Conservation (phyloP, 2,329 filamentous ascomycete species). For the Aspergillus ustus region DNA sequence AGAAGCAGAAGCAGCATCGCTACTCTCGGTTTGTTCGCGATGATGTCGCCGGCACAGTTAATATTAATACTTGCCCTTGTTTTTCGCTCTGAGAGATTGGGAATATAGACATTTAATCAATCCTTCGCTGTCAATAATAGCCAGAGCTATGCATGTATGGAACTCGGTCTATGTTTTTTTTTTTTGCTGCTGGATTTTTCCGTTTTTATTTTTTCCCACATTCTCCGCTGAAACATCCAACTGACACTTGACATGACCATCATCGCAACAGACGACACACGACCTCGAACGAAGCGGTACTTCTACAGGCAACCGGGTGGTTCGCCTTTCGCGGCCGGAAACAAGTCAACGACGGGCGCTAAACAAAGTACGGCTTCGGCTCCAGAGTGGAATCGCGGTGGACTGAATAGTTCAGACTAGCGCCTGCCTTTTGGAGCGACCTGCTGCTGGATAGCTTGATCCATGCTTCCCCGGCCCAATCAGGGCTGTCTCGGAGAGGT, state of each 20-base stretch:
- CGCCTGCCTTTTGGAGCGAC: constrained; percentile 41
- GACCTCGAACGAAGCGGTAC: background rate
- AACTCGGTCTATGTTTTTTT: constrained; percentile 5
- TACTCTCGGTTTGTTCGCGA: background rate
- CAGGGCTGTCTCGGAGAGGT: constrained; percentile 18
- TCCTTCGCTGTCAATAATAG: constrained; percentile 14
- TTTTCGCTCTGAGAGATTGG: background rate
- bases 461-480: constrained; percentile 43
- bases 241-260: background rate
- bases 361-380: constrained; percentile 26
- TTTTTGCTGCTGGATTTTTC: constrained; percentile 7
- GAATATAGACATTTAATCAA: constrained; percentile 12
- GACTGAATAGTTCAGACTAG: constrained; percentile 22
- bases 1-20: background rate
- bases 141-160: constrained; percentile 12
- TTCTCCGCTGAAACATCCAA: constrained; percentile 7
- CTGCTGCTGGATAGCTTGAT: constrained; percentile 34
- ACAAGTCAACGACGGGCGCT: constrained; percentile 19
- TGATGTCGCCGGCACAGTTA: constrained; percentile 11
- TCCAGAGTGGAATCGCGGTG: constrained; percentile 20
- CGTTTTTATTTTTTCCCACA: background rate
- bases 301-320: constrained; percentile 26
- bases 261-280: background rate
- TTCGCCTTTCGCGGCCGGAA: constrained; percentile 22
- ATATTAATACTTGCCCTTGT: constrained; percentile 8